Evolutionary conservation across 2,329 filamentous ascomycete genomes (phyloP).

Genomic region (Aureobasidium sp.): DNA sequence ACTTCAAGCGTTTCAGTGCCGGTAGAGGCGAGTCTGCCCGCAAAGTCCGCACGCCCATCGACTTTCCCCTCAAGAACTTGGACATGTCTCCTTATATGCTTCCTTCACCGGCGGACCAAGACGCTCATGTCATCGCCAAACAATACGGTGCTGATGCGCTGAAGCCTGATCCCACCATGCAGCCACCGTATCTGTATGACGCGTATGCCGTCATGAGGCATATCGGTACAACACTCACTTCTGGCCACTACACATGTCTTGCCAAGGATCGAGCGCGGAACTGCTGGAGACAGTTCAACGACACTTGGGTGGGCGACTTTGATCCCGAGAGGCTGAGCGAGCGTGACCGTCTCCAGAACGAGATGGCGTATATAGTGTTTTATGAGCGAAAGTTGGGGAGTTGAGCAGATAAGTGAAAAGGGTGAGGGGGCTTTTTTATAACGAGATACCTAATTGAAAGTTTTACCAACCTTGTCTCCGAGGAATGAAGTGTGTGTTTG

Average conservation of each 20-base stretch:
- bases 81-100: slow-evolving; percentile 54
- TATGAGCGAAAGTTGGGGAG: slow-evolving; percentile 40
- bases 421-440: neutral
- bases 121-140: slow-evolving; percentile 24
- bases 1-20: slow-evolving; percentile 62
- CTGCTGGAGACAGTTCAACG: slow-evolving; percentile 55
- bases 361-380: slow-evolving; percentile 58
- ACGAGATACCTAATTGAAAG: neutral
- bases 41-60: slow-evolving; percentile 64
- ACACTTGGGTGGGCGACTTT: slow-evolving; percentile 47
- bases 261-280: slow-evolving; percentile 41
- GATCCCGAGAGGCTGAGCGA: slow-evolving; percentile 42
- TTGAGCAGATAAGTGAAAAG: no score
- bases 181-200: slow-evolving; percentile 64
- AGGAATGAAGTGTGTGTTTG: no score
- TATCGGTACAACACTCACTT: slow-evolving; percentile 54
- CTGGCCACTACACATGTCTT: slow-evolving; percentile 73
- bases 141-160: slow-evolving; percentile 25
- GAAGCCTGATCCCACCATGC: slow-evolving; percentile 35
- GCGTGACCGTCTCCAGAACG: slow-evolving; percentile 48
- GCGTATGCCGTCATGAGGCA: slow-evolving; percentile 81
- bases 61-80: slow-evolving; percentile 67
- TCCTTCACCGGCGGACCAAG: slow-evolving; percentile 32
- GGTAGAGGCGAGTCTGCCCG: slow-evolving; percentile 43
- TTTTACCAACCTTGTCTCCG: no score